Conservation (phyloP, 371 early-diverging fungal species). For the Mucor piriformis region DNA sequence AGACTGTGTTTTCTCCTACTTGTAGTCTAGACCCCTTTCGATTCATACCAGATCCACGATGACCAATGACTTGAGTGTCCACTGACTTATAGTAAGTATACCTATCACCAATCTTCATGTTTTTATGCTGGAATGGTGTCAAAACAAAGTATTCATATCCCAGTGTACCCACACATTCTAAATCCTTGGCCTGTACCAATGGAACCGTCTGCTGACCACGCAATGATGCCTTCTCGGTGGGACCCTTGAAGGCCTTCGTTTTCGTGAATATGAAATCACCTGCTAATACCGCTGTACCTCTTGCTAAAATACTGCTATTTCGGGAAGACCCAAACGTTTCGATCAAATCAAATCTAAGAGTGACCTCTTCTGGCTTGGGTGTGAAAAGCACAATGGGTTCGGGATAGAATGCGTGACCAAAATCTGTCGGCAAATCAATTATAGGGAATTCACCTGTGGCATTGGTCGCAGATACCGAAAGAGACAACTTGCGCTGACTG, state of each 20-base stretch:
- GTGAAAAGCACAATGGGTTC: slow-evolving; percentile 69
- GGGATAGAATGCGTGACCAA: slow-evolving; percentile 35
- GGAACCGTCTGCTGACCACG: slow-evolving; percentile 61
- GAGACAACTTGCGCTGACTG: slow-evolving; percentile 52
- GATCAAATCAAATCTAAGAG: slow-evolving; percentile 65
- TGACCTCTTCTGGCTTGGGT: slow-evolving; percentile 55
- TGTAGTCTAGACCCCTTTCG: slow-evolving; percentile 63
- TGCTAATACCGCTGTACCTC: slow-evolving; percentile 61
- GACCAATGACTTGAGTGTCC: slow-evolving; percentile 85
- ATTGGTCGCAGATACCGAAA: slow-evolving; percentile 63
- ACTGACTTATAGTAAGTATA: slow-evolving; percentile 70
- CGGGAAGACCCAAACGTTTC: slow-evolving; percentile 61
- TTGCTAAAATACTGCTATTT: slow-evolving; percentile 51
- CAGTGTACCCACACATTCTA: slow-evolving; percentile 66
- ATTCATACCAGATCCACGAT: slow-evolving; percentile 96
- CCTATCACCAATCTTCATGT: slow-evolving; percentile 59
- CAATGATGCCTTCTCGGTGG: slow-evolving; percentile 41
- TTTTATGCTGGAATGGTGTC: slow-evolving; percentile 67
- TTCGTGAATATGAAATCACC: slow-evolving; percentile 52
- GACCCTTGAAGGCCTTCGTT: slow-evolving; percentile 42
- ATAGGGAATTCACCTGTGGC: slow-evolving; percentile 66
- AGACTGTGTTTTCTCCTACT: slow-evolving; percentile 93
- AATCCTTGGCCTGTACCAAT: slow-evolving; percentile 53
- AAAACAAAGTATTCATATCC: slow-evolving; percentile 69
- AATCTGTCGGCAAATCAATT: slow-evolving; percentile 61